Evolutionary conservation across 2,329 filamentous ascomycete species (phyloP).

Genomic region (Ophiostoma pallidulum): DNA sequence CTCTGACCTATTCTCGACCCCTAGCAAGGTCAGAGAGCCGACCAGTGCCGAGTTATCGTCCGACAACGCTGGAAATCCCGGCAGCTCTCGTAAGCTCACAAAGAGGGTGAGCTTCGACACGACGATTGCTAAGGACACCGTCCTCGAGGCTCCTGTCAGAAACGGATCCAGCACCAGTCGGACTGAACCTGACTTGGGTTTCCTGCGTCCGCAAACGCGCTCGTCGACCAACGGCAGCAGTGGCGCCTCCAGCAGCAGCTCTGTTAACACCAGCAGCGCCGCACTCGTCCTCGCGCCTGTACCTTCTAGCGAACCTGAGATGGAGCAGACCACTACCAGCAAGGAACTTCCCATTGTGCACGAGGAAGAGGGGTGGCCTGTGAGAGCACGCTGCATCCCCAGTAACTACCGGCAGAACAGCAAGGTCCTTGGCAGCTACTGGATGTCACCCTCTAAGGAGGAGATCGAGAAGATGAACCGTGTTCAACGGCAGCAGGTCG

Average conservation of each 20-base stretch:
- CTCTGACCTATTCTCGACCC: constrained; percentile 58
- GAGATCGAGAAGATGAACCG: constrained; percentile 73
- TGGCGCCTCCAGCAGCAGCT: constrained; percentile 24
- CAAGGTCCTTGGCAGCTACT: constrained; percentile 58
- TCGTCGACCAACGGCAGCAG: constrained; percentile 33
- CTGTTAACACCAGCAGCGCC: constrained; percentile 16
- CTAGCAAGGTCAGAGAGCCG: constrained; percentile 40
- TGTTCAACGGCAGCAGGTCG: constrained; percentile 64
- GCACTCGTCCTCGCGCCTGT: not conserved
- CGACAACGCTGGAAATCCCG: constrained; percentile 26
- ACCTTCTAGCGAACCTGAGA: constrained; percentile 37
- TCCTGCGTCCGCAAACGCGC: constrained; percentile 44
- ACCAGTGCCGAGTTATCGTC: not conserved
- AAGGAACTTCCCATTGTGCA: constrained; percentile 72
- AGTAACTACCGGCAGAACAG: constrained; percentile 25
- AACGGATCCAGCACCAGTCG: constrained; percentile 23
- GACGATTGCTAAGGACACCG: constrained; percentile 36
- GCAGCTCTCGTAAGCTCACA: constrained; percentile 48
- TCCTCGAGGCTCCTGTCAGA: constrained; percentile 11
- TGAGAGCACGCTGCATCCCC: constrained; percentile 20
- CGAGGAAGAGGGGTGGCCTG: constrained; percentile 50
- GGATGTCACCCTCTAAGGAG: constrained; percentile 67
- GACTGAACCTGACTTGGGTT: constrained; percentile 49
- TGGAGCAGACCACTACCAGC: constrained; percentile 61
- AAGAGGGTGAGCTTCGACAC: constrained; percentile 93